phyloP scores from a whole-genome alignment of 1,284 basidiomycete genomes.

The Fistulina hepatica region DNA sequence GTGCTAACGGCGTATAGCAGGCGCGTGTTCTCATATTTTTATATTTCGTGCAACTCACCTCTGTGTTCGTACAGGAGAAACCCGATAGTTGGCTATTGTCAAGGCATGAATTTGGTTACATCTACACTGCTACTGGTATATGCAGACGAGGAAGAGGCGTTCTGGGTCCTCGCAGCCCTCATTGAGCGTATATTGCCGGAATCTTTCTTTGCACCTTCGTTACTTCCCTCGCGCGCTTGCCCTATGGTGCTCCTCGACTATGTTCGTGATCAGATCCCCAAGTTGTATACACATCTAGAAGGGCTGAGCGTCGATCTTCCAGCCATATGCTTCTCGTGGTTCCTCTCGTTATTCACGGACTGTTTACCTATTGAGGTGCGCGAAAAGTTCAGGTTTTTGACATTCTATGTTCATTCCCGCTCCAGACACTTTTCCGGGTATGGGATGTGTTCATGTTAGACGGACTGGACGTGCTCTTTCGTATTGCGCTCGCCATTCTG shows the following conservation, averaged over 20 bases:
- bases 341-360: constrained; percentile 92
- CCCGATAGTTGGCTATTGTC: constrained; percentile 78
- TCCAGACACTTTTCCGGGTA: constrained; percentile 75
- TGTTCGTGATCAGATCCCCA: constrained; percentile 69
- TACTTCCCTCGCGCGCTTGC: constrained; percentile 86
- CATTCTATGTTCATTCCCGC: constrained; percentile 8
- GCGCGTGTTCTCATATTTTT: constrained; percentile 32
- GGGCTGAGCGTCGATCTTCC: constrained; percentile 82
- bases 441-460: constrained; percentile 97
- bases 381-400: constrained; percentile 6
- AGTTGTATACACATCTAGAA: constrained; percentile 64
- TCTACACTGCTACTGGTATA: constrained; percentile 90
- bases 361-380: constrained; percentile 89
- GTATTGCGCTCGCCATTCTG: constrained; percentile 80
- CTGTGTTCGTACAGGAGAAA: constrained; percentile 53
- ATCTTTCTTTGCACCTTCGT: constrained; percentile 75
- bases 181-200: constrained; percentile 78
- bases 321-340: constrained; percentile 97
- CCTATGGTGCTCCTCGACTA: constrained; percentile 86
- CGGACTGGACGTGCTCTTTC: constrained; percentile 87
- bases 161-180: constrained; percentile 89
- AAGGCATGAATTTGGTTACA: constrained; percentile 93
- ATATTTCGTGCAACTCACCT: constrained; percentile 5
- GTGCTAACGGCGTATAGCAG: constrained; percentile 88
- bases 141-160: constrained; percentile 92